These are phyloP conservation scores for Neophaeococcomyces mojaviensis DNA, from an alignment of 2,329 filamentous ascomycete genomes.

Conservation along the genomic window DNA sequence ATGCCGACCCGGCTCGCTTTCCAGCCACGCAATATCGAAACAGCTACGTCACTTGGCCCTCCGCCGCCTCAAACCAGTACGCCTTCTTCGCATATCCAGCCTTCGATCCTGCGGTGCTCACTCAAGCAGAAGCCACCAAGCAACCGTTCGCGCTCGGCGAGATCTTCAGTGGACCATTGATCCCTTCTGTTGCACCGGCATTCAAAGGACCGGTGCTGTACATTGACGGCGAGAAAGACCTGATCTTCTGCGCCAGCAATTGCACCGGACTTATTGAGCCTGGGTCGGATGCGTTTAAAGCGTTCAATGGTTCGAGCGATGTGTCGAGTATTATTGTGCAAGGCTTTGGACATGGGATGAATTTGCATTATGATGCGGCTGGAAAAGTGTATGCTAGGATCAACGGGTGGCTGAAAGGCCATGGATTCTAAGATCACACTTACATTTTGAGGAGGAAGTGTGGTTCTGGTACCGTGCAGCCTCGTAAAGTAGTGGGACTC, in stretches of 20 bases:
- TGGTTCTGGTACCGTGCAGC: no score
- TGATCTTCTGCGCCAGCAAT: slow-evolving; percentile 25
- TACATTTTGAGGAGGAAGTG: no score
- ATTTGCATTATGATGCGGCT: slow-evolving; percentile 22
- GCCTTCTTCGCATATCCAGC: slow-evolving; percentile 44
- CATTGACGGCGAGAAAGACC: slow-evolving; percentile 19
- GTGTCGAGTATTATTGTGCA: slow-evolving; percentile 25
- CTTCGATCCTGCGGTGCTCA: slow-evolving; percentile 50
- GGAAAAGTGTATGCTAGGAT: background rate
- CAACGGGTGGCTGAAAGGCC: background rate
- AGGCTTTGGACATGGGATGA: slow-evolving; percentile 25
- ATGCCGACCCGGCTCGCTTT: slow-evolving; percentile 7
- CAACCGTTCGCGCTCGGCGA: slow-evolving; percentile 54
- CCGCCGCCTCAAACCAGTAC: slow-evolving; percentile 42
- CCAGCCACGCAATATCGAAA: slow-evolving; percentile 49
- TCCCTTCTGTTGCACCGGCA: background rate
- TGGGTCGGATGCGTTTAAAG: slow-evolving; percentile 16
- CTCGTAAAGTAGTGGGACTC: no score
- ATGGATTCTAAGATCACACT: no score
- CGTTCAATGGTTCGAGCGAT: slow-evolving; percentile 16
- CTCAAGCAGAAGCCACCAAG: slow-evolving; percentile 39
- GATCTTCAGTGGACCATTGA: slow-evolving; percentile 31
- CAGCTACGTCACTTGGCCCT: slow-evolving; percentile 37
- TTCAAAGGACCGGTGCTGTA: slow-evolving; percentile 25
- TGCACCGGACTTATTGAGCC: slow-evolving; percentile 22